Evolutionary conservation across 768 basidiomycete genomes (phyloP), one percentile per base, ranked within the genome.

Genomic region (Naganishia antarctica): DNA sequence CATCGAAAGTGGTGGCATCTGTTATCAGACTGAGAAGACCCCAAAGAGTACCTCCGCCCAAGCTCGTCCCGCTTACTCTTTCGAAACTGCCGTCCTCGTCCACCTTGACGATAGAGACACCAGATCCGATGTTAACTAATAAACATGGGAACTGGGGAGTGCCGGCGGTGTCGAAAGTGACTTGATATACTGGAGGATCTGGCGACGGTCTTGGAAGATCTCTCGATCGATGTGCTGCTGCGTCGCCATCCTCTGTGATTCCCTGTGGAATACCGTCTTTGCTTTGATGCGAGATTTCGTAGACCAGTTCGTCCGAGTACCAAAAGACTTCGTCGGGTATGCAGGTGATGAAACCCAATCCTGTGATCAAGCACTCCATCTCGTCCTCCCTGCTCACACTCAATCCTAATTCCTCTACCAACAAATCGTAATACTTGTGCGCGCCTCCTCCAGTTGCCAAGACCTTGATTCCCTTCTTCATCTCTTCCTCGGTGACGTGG

Each of bases 401-500:
- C 57, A 98, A 90, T 28, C 82, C 85, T 15, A 97, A 80, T 68
- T 84, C 84, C 23, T 80, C 80, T 57, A 81, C 81, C 76, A 99
- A 87, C 58, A 89, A 80, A 71, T 89, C 87, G 77, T 93, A 87
- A 80, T 93, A 98, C 73, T 84, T 86, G 82, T 96, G 91, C 44
- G 94, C 94, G 40, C 96, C 96, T 18, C 96, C 96, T 18, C 96
- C 96, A 0, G 96, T 99, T 5, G 93, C 93, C 85, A 97, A 89
- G 71, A 99, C 91, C 81, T 93, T 91, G 71, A 99, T 92, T 41
- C 88, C 86, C 61, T 83, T 81, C 69, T 88, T 85, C 93, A 98
- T 98, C 72, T 90, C 87, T 66, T 86, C 88, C 69, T 93, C 85
- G 4, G 88, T 83, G 29, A 98, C 94, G 21, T 85, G 83, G 72